Conservation (phyloP, 2,329 filamentous ascomycete genomes). For the Cyphellophora attinorum region DNA sequence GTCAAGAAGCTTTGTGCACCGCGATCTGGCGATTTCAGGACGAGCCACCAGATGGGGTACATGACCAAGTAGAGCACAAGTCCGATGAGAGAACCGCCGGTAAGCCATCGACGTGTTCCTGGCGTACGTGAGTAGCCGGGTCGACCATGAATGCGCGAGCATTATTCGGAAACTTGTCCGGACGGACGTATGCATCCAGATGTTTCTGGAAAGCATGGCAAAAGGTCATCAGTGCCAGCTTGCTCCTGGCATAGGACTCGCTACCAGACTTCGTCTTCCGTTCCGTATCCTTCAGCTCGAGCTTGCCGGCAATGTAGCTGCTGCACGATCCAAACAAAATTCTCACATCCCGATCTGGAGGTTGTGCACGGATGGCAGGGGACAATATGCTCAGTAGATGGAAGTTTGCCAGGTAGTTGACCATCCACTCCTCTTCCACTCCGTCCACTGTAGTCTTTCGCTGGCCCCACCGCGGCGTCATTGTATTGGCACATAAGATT, state of each 20-base stretch:
- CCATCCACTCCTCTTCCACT: constrained; percentile 80
- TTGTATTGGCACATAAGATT: constrained; percentile 71
- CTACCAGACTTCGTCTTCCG: constrained; percentile 15
- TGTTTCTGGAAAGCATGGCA: constrained; percentile 88
- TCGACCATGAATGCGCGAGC: constrained; percentile 78
- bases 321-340: constrained; percentile 81
- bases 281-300: constrained; percentile 36
- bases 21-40: constrained; percentile 74
- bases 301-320: constrained; percentile 70
- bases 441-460: constrained; percentile 62
- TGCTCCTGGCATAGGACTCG: constrained; percentile 48
- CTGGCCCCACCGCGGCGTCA: constrained; percentile 58
- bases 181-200: constrained; percentile 70
- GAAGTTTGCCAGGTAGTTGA: constrained; percentile 94
- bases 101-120: constrained; percentile 78
- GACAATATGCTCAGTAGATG: constrained; percentile 86
- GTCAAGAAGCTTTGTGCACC: constrained; percentile 81
- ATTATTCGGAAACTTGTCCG: constrained; percentile 73
- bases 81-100: constrained; percentile 72
- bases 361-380: constrained; percentile 81
- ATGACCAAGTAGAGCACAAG: constrained; percentile 65
- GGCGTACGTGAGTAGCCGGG: constrained; percentile 79
- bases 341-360: constrained; percentile 84
- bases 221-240: constrained; percentile 77
- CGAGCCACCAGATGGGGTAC: constrained; percentile 76